Conservation (phyloP, 768 basidiomycete genomes). For the Omphalotus guepiniiformis region DNA sequence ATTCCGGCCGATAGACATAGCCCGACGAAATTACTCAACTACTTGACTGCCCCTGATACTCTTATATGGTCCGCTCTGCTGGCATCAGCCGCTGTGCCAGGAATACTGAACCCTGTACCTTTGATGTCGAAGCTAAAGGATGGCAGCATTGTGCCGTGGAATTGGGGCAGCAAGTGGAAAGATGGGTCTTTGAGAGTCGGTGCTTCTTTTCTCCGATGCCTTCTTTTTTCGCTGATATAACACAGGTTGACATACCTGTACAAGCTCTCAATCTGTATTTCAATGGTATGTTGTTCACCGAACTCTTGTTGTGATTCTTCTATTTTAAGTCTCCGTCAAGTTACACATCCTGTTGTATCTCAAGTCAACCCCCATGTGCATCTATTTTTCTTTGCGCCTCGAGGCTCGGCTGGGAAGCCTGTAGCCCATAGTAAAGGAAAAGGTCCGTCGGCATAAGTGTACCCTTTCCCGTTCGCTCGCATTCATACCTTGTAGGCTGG, state of each 20-base stretch:
- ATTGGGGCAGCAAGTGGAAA: constrained; percentile 91
- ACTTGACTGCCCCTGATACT: constrained; percentile 92
- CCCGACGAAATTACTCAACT: constrained; percentile 94
- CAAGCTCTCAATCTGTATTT: constrained; percentile 87
- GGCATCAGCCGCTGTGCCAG: constrained; percentile 92
- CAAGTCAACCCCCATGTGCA: constrained; percentile 94
- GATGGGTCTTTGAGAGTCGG: constrained; percentile 73
- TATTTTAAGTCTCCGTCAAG: constrained; percentile 29
- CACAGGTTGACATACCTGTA: constrained; percentile 90
- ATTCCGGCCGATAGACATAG: constrained; percentile 89
- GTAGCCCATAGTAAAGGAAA: constrained; percentile 93
- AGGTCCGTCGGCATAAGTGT: constrained; percentile 38
- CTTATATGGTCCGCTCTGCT: constrained; percentile 78
- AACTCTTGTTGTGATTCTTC: constrained; percentile 1
- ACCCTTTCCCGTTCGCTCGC: not conserved
- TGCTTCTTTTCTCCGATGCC: constrained; percentile 1
- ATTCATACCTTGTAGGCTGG: constrained; percentile 57
- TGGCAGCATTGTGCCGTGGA: constrained; percentile 84
- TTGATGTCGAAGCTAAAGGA: constrained; percentile 87
- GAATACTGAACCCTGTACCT: constrained; percentile 92
- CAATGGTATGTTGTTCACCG: constrained; percentile 48
- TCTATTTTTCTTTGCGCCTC: constrained; percentile 90
- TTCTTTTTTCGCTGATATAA: constrained; percentile 7
- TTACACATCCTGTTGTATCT: constrained; percentile 90
- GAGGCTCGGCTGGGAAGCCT: constrained; percentile 86